Base-by-base conservation (phyloP, 2,329 filamentous ascomycete species). In the Byssoonygena ceratinophila region DNA sequence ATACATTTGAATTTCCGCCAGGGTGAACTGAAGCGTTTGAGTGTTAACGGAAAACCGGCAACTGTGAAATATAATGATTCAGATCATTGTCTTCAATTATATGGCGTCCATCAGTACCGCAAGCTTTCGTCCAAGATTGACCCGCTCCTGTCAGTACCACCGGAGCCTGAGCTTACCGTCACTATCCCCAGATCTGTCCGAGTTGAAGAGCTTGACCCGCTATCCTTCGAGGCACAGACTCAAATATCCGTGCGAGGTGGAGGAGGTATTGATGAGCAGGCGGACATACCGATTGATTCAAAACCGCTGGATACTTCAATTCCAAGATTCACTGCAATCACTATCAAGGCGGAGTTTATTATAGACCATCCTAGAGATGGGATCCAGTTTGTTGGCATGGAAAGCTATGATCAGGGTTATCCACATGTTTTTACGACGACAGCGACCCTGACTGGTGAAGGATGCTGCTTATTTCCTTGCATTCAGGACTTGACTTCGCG, bases 341-440 rank as follows among this genome's bases (percentile, higher is more conserved):
- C 73, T 45, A 65, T 87, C 41, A 76, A 78, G 44, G 84, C 96
- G 53, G 86, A 92, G 31, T 98, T 95, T 63, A 74, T 76, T 20
- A 80, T 87, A 31, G 81, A 80, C 47, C 80, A 81, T 59, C 83
- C 90, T 47, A 79, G 87, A 43, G 92, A 98, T 66, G 91, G 88
- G 20, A 68, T 97, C 54, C 90, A 96, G 55, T 98, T 96, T 68
- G 87, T 94, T 14, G 90, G 92, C 3, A 79, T 92, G 34, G 82
- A 88, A 41, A 82, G 83, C 53, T 80, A 83, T 47, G 91, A 96
- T 65, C 76, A 76, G 52, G 80, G 90, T 56, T 98, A 90, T 66
- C 89, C 92, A 0, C 91, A 98, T 71, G 83, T 87, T 46, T 98
- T 94, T 67, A 94, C 91, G 0, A 84, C 83, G 37, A 89, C 91